Evolutionary conservation across 2,329 filamentous ascomycete genomes (phyloP).

Genomic region (Cordyceps farinosa): DNA sequence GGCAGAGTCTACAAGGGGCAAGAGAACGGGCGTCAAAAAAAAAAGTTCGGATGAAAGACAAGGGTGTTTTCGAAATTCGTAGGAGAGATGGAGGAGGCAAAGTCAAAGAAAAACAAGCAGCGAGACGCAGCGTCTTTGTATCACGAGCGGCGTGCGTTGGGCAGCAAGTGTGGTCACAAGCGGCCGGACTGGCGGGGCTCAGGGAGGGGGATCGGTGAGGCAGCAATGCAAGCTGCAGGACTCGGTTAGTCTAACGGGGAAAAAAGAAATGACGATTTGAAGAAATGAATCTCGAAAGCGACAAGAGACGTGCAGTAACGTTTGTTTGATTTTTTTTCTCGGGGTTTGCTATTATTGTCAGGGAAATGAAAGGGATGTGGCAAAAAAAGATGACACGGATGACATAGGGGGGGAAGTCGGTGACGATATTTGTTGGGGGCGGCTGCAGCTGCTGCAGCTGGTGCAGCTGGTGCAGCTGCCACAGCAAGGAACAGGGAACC

Average conservation of each 20-base stretch:
- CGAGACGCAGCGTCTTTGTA: slow-evolving; percentile 10
- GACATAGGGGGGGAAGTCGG: slow-evolving; percentile 11
- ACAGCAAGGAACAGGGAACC: slow-evolving; percentile 9
- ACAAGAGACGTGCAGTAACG: background rate
- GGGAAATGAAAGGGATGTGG: background rate
- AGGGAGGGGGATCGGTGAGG: slow-evolving; percentile 13
- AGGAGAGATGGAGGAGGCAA: background rate
- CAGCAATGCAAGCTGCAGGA: slow-evolving; percentile 8
- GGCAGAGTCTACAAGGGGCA: slow-evolving; percentile 13
- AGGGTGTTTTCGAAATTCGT: background rate
- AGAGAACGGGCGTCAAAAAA: background rate
- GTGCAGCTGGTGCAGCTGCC: background rate
- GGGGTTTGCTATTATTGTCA: background rate
- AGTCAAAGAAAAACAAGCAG: background rate
- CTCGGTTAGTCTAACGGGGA: background rate
- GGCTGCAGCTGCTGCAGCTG: background rate
- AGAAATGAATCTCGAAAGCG: background rate
- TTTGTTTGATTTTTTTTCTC: background rate
- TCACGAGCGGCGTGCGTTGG: slow-evolving; percentile 15
- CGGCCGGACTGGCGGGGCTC: slow-evolving; percentile 13
- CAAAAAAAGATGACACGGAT: slow-evolving; percentile 12
- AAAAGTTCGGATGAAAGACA: background rate
- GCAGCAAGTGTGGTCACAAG: slow-evolving; percentile 17
- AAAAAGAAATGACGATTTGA: background rate
- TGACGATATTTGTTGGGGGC: slow-evolving; percentile 18